Evolutionary conservation across 1,139 yeast genomes (phyloP), one percentile per base, ranked within the genome.

Genomic region (Sugiyamaella novakii): DNA sequence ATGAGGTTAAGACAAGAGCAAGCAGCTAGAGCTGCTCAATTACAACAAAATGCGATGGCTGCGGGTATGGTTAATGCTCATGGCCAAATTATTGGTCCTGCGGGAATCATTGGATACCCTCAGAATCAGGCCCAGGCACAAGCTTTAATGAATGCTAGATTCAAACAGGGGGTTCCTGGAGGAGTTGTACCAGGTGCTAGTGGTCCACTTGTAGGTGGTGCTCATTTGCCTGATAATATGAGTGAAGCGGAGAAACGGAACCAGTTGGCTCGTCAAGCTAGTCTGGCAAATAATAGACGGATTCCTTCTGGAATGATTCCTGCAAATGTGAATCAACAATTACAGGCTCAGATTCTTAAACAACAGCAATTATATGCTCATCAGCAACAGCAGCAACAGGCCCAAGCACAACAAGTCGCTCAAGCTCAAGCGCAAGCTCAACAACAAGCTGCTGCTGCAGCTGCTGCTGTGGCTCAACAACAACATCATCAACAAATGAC

Each of bases 1-100:
- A 53, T 83, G 63, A 84, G 87, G 55, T 62, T 79, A 49, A 72
- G 84, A 63, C 82, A 64, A 83, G 87, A 70, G 49, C 66, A 66
- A 53, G 59, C 63, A 33, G 59, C 57, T 18, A 60, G 59, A 51
- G 68, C 59, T 50, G 67, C 62, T 50, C 68, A 62, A 55, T 59
- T 55, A 38, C 72, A 57, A 55, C 67, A 57, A 58, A 61, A 51
- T 50, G 60, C 65, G 51, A 52, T 53, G 47, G 51, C 56, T 6
- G 49, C 47, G 14, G 54, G 54, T 7, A 46, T 47, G 50, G 43
- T 59, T 19, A 55, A 58, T 28, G 52, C 57, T 3, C 58, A 54
- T 24, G 59, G 61, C 28, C 64, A 56, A 50, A 49, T 57, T 31
- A 46, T 54, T 25, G 53, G 53, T 18, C 58, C 59, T 1, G 49